Conservation (phyloP, 2,329 filamentous ascomycete genomes). For the Cladorrhinum sp. region DNA sequence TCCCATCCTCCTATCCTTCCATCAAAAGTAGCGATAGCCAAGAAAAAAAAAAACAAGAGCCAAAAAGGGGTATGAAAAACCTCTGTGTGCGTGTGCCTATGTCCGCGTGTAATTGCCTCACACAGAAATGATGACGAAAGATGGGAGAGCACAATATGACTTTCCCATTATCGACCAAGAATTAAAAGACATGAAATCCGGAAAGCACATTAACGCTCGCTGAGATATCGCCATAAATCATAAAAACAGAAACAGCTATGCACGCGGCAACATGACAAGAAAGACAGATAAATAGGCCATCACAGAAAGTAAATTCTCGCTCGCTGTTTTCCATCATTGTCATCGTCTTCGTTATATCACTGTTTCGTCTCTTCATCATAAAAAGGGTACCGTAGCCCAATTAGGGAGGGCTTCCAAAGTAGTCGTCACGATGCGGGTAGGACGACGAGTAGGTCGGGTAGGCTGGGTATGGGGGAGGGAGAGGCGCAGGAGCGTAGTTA, state of each 20-base stretch:
- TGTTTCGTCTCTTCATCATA: constrained; percentile 14
- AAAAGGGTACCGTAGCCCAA: not conserved
- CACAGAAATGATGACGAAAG: not conserved
- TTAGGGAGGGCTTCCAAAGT: constrained; percentile 5
- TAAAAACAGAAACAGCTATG: constrained; percentile 10
- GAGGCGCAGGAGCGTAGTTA: constrained; percentile 13
- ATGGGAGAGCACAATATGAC: not conserved
- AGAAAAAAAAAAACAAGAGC: constrained; percentile 8
- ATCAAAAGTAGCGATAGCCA: not conserved
- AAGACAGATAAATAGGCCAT: not conserved
- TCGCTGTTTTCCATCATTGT: constrained; percentile 13
- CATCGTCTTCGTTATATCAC: constrained; percentile 20
- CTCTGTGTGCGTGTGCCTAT: not conserved
- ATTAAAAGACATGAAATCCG: constrained; percentile 25
- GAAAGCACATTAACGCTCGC: constrained; percentile 27
- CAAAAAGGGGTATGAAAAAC: constrained; percentile 2
- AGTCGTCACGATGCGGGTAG: constrained; percentile 14
- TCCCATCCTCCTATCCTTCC: not conserved
- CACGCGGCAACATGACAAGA: constrained; percentile 8
- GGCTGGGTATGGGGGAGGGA: constrained; percentile 25
- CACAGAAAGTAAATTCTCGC: constrained; percentile 1
- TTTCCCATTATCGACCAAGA: constrained; percentile 20
- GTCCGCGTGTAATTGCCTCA: not conserved
- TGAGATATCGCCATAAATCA: constrained; percentile 11
- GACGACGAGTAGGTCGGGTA: constrained; percentile 24